Percentiles rank a stretch among this genome's conserved stretches.
Evolutionary conservation across 352 stramenopile species (phyloP).

Genomic region (Phytophthora crassamura): DNA sequence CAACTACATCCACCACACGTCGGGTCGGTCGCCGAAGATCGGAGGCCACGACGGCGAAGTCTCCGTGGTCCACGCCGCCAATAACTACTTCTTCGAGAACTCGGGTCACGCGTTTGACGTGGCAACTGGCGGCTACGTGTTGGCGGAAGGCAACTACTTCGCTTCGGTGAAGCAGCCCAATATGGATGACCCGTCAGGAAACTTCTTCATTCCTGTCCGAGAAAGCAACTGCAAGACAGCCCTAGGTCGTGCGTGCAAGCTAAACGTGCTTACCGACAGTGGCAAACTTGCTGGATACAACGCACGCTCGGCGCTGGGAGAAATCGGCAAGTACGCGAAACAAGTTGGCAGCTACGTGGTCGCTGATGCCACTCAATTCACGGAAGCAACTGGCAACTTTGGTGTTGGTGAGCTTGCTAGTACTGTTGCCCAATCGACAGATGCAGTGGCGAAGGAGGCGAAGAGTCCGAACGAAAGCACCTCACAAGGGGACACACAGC

Average conservation of each 20-base stretch:
- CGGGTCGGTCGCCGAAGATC: constrained; percentile 38
- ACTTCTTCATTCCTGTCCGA: constrained; percentile 25
- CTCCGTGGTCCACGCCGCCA: constrained; percentile 35
- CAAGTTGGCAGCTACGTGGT: constrained; percentile 5
- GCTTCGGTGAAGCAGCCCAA: no score
- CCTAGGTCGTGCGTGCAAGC: constrained; percentile 28
- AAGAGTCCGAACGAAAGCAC: background rate
- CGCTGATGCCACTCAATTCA: constrained; percentile 9
- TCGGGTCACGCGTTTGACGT: constrained; percentile 44
- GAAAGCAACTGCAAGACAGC: constrained; percentile 21
- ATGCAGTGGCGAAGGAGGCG: background rate
- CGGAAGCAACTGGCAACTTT: constrained; percentile 18
- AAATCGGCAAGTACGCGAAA: constrained; percentile 14
- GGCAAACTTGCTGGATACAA: constrained; percentile 10
- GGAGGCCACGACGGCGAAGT: constrained; percentile 13
- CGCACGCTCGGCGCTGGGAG: constrained; percentile 2
- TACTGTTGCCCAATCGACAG: background rate
- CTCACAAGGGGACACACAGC: background rate
- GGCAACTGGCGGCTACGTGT: constrained; percentile 27
- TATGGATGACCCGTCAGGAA: constrained; percentile 14
- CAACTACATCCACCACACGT: constrained; percentile 49
- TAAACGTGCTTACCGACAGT: constrained; percentile 24
- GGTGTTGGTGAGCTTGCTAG: constrained; percentile 13
- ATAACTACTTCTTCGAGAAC: constrained; percentile 53
- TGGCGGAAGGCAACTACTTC: constrained; percentile 57